Evolutionary conservation across 2,329 filamentous ascomycete species (phyloP).

Genomic region (Karstenula rhodostoma): DNA sequence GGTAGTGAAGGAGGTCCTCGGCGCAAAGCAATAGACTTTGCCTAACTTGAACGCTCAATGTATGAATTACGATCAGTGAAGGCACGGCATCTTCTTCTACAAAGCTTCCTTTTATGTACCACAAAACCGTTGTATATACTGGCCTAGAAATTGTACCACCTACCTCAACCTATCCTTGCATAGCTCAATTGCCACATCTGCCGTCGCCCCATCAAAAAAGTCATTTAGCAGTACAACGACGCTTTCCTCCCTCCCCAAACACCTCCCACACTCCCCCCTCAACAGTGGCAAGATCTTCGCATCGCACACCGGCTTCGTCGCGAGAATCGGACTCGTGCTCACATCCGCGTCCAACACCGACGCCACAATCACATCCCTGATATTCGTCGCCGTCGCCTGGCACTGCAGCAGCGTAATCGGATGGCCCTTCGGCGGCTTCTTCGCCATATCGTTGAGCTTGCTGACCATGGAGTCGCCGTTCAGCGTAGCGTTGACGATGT

Average conservation of each 20-base stretch:
- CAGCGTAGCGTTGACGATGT: slow-evolving; percentile 42
- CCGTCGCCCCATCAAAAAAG: slow-evolving; percentile 61
- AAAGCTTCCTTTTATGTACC: not conserved
- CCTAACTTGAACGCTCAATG: not conserved
- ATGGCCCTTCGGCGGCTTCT: slow-evolving; percentile 29
- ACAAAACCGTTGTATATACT: not conserved
- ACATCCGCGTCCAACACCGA: slow-evolving; percentile 57
- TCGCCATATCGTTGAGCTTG: slow-evolving; percentile 32
- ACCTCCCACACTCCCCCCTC: slow-evolving; percentile 50
- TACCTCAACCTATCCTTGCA: slow-evolving; percentile 49
- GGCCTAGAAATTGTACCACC: not conserved
- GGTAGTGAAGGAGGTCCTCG: slow-evolving; percentile 82
- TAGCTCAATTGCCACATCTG: slow-evolving; percentile 55
- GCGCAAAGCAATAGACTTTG: slow-evolving; percentile 33
- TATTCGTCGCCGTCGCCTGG: slow-evolving; percentile 62
- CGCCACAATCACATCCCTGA: slow-evolving; percentile 57
- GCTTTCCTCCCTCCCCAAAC: slow-evolving; percentile 51
- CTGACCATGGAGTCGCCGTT: slow-evolving; percentile 40
- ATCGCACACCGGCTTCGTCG: slow-evolving; percentile 60
- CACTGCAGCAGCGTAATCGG: slow-evolving; percentile 52
- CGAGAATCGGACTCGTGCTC: slow-evolving; percentile 55
- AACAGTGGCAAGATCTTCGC: slow-evolving; percentile 59
- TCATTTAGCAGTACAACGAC: slow-evolving; percentile 61
- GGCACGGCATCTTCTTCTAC: not conserved
- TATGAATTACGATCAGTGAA: not conserved